phyloP scores from a whole-genome alignment of 2,329 filamentous ascomycete species.

The Metarhizium anisopliae region DNA sequence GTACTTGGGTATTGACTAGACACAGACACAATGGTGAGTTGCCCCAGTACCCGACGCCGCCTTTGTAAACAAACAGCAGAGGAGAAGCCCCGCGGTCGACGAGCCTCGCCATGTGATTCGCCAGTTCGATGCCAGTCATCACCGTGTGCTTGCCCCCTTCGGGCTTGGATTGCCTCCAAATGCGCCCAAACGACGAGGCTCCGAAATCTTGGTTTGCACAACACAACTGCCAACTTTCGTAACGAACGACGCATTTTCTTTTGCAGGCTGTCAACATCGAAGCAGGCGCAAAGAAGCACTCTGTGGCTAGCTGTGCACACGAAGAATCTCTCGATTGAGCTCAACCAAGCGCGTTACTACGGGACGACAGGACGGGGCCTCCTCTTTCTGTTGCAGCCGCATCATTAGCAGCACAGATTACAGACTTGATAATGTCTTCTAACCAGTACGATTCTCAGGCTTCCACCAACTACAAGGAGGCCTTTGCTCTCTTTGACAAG shows the following conservation, averaged over 20 bases:
- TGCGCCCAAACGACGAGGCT: not conserved
- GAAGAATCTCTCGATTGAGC: not conserved
- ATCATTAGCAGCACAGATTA: constrained; percentile 3
- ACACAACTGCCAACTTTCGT: not conserved
- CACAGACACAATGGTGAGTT: constrained; percentile 7
- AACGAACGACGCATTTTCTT: not conserved
- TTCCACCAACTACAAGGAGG: constrained; percentile 99
- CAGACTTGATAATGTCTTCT: constrained; percentile 34
- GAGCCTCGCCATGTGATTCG: constrained; percentile 7
- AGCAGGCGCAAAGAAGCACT: not conserved
- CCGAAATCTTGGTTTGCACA: too few relatives aligned
- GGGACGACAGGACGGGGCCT: not conserved
- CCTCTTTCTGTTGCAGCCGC: not conserved
- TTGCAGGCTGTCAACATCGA: not conserved
- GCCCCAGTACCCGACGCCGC: constrained; percentile 5
- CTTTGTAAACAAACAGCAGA: constrained; percentile 7
- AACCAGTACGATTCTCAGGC: constrained; percentile 50
- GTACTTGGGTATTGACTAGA: too few relatives aligned
- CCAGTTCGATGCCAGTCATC: not conserved
- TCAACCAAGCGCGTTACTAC: not conserved
- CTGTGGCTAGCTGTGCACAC: not conserved
- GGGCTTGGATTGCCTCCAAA: not conserved
- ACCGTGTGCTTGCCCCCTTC: not conserved
- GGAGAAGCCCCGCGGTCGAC: constrained; percentile 5
- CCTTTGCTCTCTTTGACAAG: constrained; percentile 99